Base-by-base conservation (phyloP, 257 asterid species). In the Fraxinus quadrangulata region DNA sequence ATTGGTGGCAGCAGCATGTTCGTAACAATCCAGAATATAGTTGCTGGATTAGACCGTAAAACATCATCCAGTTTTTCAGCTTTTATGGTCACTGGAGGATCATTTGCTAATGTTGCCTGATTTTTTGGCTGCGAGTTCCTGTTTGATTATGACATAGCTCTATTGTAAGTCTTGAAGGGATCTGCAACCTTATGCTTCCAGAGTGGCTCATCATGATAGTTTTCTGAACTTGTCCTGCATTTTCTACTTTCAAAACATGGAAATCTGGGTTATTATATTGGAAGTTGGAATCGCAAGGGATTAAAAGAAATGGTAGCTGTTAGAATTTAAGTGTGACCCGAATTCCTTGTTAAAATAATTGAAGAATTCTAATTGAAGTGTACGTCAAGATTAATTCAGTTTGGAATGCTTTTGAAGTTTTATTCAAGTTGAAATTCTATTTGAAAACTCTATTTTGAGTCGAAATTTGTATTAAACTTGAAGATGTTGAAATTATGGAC, bases 1-100 rank as follows among this genome's bases (percentile, higher is more conserved):
- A 84, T 92, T 31, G 98, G 98, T 24, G 97, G 98, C 36, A 97
- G 97, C 23, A 97, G 96, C 4, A 39, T 94, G 0, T 94, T 80
- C 90, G 65, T 92, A 37, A 97, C 98, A 7, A 90, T 21, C 88
- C 1, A 92, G 54, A 86, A 88, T 0, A 77, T 92, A 33, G 77
- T 90, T 14, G 89, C 93, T 56, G 93, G 94, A 3, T 59, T 86
- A 1, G 97, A 91, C 84, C 92, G 89, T 69, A 94, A 92, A 79
- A 87, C 86, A 26, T 94, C 98, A 16, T 77, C 97, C 0, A 70
- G 85, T 78, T 90, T 85, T 71, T 94, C 97, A 3, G 93, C 97
- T 0, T 90, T 90, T 81, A 89, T 92, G 97, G 97, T 94, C 71
- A 88, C 94, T 12, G 96, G 97, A 10, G 97, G 97, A 1, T 87